Percentiles rank a stretch among this genome's conserved stretches.
These are phyloP conservation scores for Saturnispora hagleri DNA, from an alignment of 805 yeast genomes.

Conservation along the genomic window DNA sequence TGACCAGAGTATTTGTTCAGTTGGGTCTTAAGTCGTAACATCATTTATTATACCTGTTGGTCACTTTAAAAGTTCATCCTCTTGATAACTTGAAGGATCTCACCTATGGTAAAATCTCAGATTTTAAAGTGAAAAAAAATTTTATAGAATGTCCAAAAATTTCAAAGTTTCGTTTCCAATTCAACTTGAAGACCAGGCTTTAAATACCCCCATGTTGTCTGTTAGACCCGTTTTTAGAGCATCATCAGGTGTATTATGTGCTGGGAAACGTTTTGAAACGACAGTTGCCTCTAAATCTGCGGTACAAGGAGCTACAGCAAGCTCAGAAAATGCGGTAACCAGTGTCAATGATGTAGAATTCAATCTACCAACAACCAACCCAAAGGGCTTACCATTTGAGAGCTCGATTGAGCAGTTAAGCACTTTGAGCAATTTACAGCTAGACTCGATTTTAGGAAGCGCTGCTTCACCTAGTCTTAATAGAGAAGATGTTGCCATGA, in stretches of 20 bases:
- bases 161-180: neutral
- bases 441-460: constrained; percentile 19
- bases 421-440: constrained; percentile 19
- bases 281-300: neutral
- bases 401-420: constrained; percentile 14
- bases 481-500: constrained; percentile 22
- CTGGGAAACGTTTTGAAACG: neutral
- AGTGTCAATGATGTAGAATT: neutral
- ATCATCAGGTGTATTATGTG: neutral
- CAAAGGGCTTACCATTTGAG: constrained; percentile 8
- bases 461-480: constrained; percentile 23
- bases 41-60: neutral
- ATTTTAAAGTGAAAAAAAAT: neutral
- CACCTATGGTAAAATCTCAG: neutral
- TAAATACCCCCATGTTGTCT: neutral
- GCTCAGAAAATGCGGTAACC: neutral
- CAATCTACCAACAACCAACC: constrained; percentile 1
- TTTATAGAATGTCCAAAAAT: neutral
- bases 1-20: neutral
- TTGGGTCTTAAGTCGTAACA: neutral
- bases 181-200: neutral
- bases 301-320: constrained; percentile 1
- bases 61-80: neutral
- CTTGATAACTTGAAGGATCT: neutral
- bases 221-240: neutral